Evolutionary conservation across 495 filamentous ascomycete species (phyloP).

Genomic region (Penicillium psychrofluorescens): DNA sequence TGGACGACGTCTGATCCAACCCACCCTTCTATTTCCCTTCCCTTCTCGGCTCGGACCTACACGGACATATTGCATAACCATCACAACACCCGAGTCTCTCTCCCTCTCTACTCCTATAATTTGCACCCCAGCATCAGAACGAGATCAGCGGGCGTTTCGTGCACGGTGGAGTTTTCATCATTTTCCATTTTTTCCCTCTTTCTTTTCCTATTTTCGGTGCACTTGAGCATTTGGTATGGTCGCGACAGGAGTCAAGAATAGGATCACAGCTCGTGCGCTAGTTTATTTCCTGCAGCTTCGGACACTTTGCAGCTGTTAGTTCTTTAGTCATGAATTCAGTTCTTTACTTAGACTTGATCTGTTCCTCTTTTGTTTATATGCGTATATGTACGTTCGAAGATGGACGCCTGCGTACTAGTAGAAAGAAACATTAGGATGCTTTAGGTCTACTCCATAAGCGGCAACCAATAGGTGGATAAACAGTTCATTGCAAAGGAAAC

Average conservation of each 20-base stretch:
- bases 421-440: too few species aligned
- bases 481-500: too few species aligned
- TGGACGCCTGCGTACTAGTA: too few species aligned
- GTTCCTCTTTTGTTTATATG: too few species aligned
- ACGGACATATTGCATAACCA: constrained; percentile 25
- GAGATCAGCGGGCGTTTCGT: constrained; percentile 27
- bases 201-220: constrained; percentile 1
- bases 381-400: too few species aligned
- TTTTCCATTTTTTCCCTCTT: constrained; percentile 1
- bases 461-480: too few species aligned
- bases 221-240: constrained; percentile 10
- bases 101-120: constrained; percentile 6
- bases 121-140: constrained; percentile 4
- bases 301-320: too few species aligned
- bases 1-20: constrained; percentile 55
- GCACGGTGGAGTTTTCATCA: constrained; percentile 1
- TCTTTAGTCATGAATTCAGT: neutral
- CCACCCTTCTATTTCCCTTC: neutral
- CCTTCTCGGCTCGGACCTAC: constrained; percentile 3
- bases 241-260: constrained; percentile 5
- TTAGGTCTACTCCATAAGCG: too few species aligned
- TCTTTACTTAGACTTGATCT: neutral
- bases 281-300: neutral
- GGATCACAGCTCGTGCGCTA: neutral
- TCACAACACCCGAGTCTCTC: neutral